Conservation (phyloP, 306 rosid species). For the Alnus rubra region DNA sequence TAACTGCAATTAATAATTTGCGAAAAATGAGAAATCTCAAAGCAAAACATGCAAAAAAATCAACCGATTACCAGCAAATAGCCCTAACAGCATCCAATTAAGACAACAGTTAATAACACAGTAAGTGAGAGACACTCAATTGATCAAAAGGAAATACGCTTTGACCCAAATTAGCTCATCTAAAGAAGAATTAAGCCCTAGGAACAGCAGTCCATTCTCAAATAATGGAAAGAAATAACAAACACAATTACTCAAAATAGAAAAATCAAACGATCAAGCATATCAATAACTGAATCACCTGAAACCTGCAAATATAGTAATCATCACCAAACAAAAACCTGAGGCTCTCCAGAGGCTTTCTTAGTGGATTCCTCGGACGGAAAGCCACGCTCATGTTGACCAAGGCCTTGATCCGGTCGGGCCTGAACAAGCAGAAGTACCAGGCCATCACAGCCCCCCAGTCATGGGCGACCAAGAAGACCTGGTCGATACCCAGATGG, state of each 20-base stretch:
- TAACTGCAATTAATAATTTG: neutral
- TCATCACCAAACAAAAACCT: constrained; percentile 50
- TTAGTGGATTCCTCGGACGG: constrained; percentile 42
- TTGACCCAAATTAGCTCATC: neutral
- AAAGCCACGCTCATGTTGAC: constrained; percentile 62
- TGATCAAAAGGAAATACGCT: neutral
- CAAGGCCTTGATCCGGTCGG: constrained; percentile 63
- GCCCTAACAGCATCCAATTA: neutral
- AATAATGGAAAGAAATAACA: neutral
- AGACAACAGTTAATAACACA: neutral
- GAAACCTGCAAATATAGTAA: constrained; percentile 69
- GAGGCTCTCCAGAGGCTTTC: constrained; percentile 35
- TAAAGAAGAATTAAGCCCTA: neutral
- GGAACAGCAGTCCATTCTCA: neutral
- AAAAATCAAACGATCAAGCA: neutral
- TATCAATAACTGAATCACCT: constrained; percentile 33
- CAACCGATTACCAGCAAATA: neutral
- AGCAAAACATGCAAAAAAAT: neutral
- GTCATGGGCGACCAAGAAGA: constrained; percentile 71
- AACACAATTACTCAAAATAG: neutral
- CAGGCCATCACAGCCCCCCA: constrained; percentile 70
- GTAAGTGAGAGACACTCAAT: neutral
- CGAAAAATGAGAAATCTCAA: neutral
- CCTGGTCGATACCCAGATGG: constrained; percentile 43
- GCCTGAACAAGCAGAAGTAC: constrained; percentile 57